phyloP scores from a whole-genome alignment of 306 rosid species.

The Albizia julibrissin region DNA sequence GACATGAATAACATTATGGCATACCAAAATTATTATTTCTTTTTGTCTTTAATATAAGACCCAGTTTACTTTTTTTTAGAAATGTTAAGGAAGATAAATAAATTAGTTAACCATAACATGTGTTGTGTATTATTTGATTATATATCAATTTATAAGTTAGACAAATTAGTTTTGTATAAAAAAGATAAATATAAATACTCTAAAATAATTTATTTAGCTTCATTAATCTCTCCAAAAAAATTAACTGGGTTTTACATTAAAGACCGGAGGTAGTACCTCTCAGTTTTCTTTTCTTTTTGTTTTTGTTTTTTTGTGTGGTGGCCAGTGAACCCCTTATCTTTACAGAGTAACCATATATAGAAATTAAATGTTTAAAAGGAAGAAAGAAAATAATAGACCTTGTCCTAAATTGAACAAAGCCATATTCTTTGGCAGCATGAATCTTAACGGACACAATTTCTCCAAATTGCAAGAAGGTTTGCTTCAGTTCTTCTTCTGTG shows the following conservation, averaged over 20 bases:
- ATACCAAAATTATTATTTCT: slow-evolving; percentile 32
- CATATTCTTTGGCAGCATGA: slow-evolving; percentile 82
- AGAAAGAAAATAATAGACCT: slow-evolving; percentile 49
- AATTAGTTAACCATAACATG: no score
- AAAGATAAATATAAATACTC: no score
- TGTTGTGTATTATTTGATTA: no score
- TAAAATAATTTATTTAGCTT: no score
- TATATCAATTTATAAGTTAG: no score
- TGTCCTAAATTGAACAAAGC: slow-evolving; percentile 77
- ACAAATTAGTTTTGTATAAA: no score
- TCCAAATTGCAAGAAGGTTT: slow-evolving; percentile 79
- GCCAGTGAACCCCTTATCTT: slow-evolving; percentile 29
- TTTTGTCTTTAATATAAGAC: no score
- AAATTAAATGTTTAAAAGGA: slow-evolving; percentile 27
- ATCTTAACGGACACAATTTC: slow-evolving; percentile 70
- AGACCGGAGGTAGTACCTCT: neutral
- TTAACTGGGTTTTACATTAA: no score
- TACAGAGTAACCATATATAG: slow-evolving; percentile 16
- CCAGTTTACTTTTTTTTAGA: no score
- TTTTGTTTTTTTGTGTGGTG: neutral
- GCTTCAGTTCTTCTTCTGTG: slow-evolving; percentile 83
- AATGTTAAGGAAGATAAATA: no score
- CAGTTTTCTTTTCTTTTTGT: neutral
- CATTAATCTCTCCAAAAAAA: no score
- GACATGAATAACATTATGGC: slow-evolving; percentile 37